Base-by-base conservation (phyloP, 2,329 filamentous ascomycete genomes). In the Sporothrix mexicana region DNA sequence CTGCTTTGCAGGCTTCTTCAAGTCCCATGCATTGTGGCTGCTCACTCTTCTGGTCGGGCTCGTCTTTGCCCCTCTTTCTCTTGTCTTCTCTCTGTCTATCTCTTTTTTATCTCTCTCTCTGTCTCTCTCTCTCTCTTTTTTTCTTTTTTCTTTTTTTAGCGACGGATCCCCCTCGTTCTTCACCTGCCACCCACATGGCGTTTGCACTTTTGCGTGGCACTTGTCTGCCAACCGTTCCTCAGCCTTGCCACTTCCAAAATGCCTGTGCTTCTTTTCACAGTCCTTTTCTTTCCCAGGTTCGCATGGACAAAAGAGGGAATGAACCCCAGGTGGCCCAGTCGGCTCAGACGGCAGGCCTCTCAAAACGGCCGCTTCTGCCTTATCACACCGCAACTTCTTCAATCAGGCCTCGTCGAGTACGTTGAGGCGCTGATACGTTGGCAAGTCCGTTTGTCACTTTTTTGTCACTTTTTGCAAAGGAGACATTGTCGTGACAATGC, bases 321-420 rank as follows among this genome's bases (percentile, higher is more conserved):
- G 4, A 36, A 36, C 30, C 30, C 30, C 7, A 36, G 30, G 30
- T 36, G 30, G 30, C 30, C 30, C 30, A 36, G 30, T 36, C 30
- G 30, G n/a, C n/a, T n/a, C n/a, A n/a, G 23, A 23, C 13, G 15
- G n/a, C n/a, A 53, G 51, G 51, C 51, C 20, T 20, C 20, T 53
- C 6, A 20, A 55, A 17, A 55, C n/a, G 51, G 20, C 51, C 51
- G 6, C 12, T 61, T 41, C 17, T 8, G 41, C 41, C 41, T 66
- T 17, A 66, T 66, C 61, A 66, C 61, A 66, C 61, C 61, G 61
- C 61, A 66, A 66, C 41, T 66, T 62, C 20, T n/a, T n/a, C 7
- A 36, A 36, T 36, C 30, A 36, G 30, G 30, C 30, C 30, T 36
- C 30, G 30, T 36, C 30, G 30, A 36, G 30, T 36, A 36, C 30